phyloP scores from a whole-genome alignment of 139 green algal species.

The Asterochloris sp. region DNA sequence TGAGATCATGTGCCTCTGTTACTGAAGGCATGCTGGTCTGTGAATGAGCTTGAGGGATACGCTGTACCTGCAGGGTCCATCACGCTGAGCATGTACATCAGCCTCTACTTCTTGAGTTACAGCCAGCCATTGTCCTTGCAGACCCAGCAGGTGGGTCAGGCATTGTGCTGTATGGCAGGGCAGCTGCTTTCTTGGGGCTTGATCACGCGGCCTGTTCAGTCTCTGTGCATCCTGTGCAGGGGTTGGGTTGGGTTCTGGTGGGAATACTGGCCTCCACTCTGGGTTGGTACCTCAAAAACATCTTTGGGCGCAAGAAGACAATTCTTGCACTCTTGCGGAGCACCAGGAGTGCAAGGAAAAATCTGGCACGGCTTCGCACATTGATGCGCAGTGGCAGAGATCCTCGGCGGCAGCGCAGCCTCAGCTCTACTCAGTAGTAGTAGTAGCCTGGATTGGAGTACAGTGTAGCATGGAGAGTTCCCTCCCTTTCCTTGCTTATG shows the following conservation, averaged over 20 bases:
- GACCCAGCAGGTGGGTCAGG: neutral
- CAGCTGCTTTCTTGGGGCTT: too few relatives aligned
- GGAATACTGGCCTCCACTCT: neutral
- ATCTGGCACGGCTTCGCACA: too few relatives aligned
- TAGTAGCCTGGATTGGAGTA: too few relatives aligned
- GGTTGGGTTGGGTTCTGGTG: constrained; percentile 1
- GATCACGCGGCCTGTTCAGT: too few relatives aligned
- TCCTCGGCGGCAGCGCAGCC: too few relatives aligned
- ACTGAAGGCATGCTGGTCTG: neutral
- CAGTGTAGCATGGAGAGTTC: too few relatives aligned
- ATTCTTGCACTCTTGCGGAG: neutral
- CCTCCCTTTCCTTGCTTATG: too few relatives aligned
- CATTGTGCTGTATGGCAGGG: too few relatives aligned
- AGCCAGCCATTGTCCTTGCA: neutral
- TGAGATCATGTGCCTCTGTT: neutral
- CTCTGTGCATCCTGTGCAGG: too few relatives aligned
- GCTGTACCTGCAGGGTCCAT: neutral
- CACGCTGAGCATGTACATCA: constrained; percentile 14
- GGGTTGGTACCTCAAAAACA: constrained; percentile 7
- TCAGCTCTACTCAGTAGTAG: too few relatives aligned
- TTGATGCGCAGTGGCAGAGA: too few relatives aligned
- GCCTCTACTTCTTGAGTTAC: constrained; percentile 9
- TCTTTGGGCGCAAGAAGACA: constrained; percentile 8
- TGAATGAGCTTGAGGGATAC: neutral
- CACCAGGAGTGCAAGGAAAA: neutral